phyloP scores from a whole-genome alignment of 169 alveolate species.

The Eimeria tenella region DNA sequence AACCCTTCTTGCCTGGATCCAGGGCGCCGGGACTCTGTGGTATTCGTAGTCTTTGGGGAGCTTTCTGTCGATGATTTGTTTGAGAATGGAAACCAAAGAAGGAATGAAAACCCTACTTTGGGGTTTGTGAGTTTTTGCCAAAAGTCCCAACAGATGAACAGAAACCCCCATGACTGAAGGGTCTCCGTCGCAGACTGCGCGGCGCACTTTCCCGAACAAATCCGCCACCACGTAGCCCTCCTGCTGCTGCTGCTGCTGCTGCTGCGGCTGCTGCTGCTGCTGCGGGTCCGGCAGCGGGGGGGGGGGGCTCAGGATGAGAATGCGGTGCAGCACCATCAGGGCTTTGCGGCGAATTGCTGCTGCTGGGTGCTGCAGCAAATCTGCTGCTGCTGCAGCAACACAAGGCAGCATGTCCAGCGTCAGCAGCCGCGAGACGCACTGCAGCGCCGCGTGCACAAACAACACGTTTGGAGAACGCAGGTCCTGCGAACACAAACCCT shows the following conservation, averaged over 20 bases:
- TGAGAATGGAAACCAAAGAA: slow-evolving; percentile 91
- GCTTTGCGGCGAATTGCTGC: slow-evolving; percentile 96
- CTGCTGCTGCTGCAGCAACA: slow-evolving; percentile 88
- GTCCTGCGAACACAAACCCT: slow-evolving; percentile 75
- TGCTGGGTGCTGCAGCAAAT: slow-evolving; percentile 89
- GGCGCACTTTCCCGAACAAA: slow-evolving; percentile 72
- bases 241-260: slow-evolving; percentile 18
- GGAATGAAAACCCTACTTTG: slow-evolving; percentile 86
- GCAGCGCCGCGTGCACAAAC: slow-evolving; percentile 93
- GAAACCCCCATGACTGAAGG: slow-evolving; percentile 96
- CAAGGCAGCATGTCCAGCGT: slow-evolving; percentile 93
- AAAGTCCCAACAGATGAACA: slow-evolving; percentile 87
- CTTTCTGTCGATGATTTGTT: slow-evolving; percentile 94
- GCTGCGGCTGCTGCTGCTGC: slow-evolving; percentile 34
- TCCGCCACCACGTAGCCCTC: not conserved
- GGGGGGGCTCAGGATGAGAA: slow-evolving; percentile 28
- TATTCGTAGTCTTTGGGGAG: slow-evolving; percentile 96
- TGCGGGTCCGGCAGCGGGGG: not conserved
- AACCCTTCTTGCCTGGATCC: slow-evolving; percentile 93
- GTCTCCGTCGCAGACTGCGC: slow-evolving; percentile 95
- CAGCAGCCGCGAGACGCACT: slow-evolving; percentile 90
- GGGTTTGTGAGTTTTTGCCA: slow-evolving; percentile 77
- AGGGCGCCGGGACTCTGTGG: slow-evolving; percentile 97
- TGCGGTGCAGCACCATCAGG: slow-evolving; percentile 83
- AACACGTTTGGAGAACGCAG: slow-evolving; percentile 85